phyloP scores from a whole-genome alignment of 2,329 filamentous ascomycete genomes.

The Pseudogymnoascus sp. region DNA sequence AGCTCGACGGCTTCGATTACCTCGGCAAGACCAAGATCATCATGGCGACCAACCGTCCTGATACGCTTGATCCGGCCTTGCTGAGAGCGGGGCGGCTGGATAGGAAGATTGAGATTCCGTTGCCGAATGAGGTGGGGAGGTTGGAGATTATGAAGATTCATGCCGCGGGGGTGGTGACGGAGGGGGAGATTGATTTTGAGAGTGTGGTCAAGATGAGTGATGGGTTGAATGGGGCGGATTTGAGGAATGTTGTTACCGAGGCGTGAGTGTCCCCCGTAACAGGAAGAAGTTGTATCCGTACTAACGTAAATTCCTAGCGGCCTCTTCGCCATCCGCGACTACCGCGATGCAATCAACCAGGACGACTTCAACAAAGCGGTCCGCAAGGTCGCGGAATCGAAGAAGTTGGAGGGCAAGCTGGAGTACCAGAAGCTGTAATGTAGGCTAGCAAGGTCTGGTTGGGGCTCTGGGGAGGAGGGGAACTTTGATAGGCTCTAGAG shows the following conservation, averaged over 20 bases:
- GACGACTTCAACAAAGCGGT: constrained; percentile 99
- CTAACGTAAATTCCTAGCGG: constrained; percentile 47
- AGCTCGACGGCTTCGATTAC: constrained; percentile 98
- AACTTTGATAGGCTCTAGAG: neutral
- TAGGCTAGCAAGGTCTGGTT: neutral
- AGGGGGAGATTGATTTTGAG: constrained; percentile 97
- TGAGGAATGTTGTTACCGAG: constrained; percentile 96
- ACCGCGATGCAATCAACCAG: constrained; percentile 90
- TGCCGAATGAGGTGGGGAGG: constrained; percentile 93
- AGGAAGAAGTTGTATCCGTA: constrained; percentile 3
- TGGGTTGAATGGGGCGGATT: constrained; percentile 90
- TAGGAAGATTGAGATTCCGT: constrained; percentile 93
- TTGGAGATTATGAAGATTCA: constrained; percentile 99
- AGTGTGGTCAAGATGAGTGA: constrained; percentile 99
- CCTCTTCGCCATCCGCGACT: constrained; percentile 96
- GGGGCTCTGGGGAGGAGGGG: neutral
- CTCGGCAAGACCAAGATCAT: constrained; percentile 99
- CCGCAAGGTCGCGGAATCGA: constrained; percentile 90
- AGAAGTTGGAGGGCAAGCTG: constrained; percentile 97
- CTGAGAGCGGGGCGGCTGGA: constrained; percentile 89
- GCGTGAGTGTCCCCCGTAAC: constrained; percentile 53
- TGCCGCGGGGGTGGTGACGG: constrained; percentile 71
- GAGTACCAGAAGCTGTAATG: constrained; percentile 89
- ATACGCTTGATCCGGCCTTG: constrained; percentile 88
- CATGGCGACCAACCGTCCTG: constrained; percentile 97